These are phyloP conservation scores for Nemania serpens DNA, from an alignment of 2,329 filamentous ascomycete species.

Conservation along the genomic window DNA sequence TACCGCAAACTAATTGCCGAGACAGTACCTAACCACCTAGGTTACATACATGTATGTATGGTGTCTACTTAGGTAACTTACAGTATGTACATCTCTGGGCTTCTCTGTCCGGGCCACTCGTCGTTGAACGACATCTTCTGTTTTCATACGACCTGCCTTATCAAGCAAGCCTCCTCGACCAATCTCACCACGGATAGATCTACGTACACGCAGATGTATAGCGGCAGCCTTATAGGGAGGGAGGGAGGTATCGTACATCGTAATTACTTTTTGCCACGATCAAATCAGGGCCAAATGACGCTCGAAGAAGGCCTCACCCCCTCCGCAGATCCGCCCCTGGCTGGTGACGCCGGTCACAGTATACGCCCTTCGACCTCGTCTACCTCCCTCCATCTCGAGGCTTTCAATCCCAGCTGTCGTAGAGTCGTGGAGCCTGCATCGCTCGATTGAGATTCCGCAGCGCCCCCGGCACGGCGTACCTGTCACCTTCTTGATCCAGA, in stretches of 20 bases:
- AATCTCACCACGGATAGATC: too few relatives aligned
- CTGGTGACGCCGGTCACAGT: not conserved
- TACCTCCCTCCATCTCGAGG: not conserved
- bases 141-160: slow-evolving; percentile 34
- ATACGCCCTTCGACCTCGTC: slow-evolving; percentile 23
- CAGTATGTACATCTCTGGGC: not conserved
- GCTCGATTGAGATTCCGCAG: slow-evolving; percentile 17
- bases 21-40: not conserved
- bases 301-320: slow-evolving; percentile 1
- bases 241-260: too few relatives aligned
- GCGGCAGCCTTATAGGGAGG: too few relatives aligned
- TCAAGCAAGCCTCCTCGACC: slow-evolving; percentile 26
- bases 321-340: slow-evolving; percentile 5
- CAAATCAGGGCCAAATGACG: not conserved
- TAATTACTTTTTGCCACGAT: too few relatives aligned
- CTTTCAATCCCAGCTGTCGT: not conserved
- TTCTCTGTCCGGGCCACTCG: not conserved
- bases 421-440: slow-evolving; percentile 6
- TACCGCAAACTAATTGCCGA: too few relatives aligned
- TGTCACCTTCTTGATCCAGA: slow-evolving; percentile 37
- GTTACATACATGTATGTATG: not conserved
- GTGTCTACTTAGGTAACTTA: too few relatives aligned
- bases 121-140: not conserved
- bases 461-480: slow-evolving; percentile 14
- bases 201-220: not conserved